A percentile compares a stretch with the other conserved stretches of the same genome.
Conservation (phyloP, 1,139 yeast genomes). For the Kluyveromyces marxianus region DNA sequence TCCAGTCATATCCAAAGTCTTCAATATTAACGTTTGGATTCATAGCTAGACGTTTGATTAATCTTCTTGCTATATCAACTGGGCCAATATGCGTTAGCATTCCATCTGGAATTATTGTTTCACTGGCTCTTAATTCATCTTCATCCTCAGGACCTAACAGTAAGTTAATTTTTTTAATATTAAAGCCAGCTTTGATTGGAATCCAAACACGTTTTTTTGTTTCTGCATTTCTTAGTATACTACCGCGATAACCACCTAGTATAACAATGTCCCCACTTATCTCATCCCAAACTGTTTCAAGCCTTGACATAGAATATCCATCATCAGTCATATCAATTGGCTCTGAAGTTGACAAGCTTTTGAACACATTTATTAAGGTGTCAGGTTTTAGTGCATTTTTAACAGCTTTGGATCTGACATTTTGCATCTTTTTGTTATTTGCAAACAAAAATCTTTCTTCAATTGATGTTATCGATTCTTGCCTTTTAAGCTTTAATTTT, state of each 20-base stretch:
- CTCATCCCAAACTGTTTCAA: constrained; percentile 37
- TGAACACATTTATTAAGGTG: constrained; percentile 16
- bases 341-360: constrained; percentile 17
- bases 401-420: constrained; percentile 62
- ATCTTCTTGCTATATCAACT: constrained; percentile 61
- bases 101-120: constrained; percentile 62
- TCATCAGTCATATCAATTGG: constrained; percentile 20
- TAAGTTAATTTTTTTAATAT: constrained; percentile 60
- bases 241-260: constrained; percentile 85
- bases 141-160: constrained; percentile 63
- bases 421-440: constrained; percentile 52
- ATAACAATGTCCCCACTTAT: constrained; percentile 71
- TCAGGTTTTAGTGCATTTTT: constrained; percentile 53
- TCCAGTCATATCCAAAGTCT: constrained; percentile 89
- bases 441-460: constrained; percentile 58
- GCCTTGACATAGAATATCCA: constrained; percentile 28
- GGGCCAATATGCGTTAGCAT: constrained; percentile 82
- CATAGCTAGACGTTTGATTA: constrained; percentile 46
- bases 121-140: constrained; percentile 48
- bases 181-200: constrained; percentile 79
- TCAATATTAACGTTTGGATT: constrained; percentile 59
- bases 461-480: constrained; percentile 50
- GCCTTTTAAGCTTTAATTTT: constrained; percentile 43
- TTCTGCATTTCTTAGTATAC: constrained; percentile 58
- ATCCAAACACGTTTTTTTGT: constrained; percentile 74